phyloP scores from a whole-genome alignment of 208 protist species.

The Endotrypanum monterogeii region DNA sequence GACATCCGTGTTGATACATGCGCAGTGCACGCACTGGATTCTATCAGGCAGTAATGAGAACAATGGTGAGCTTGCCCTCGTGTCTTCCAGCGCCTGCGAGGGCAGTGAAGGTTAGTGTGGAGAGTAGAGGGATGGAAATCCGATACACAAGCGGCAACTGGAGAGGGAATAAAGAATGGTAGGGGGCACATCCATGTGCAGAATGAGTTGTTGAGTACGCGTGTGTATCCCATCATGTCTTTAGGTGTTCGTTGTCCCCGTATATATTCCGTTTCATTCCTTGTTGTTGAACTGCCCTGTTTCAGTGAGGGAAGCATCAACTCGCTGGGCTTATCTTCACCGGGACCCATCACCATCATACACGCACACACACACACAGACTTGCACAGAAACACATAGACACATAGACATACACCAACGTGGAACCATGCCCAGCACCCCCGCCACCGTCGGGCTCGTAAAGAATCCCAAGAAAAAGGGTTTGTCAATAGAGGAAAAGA shows the following conservation, averaged over 20 bases:
- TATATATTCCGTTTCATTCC: too few relatives aligned
- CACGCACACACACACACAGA: constrained; percentile 10
- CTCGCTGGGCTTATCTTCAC: not conserved
- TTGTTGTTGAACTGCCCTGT: too few relatives aligned
- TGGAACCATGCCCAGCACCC: constrained; percentile 4
- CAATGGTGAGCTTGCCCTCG: not conserved
- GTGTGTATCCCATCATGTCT: too few relatives aligned
- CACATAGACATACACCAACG: not conserved
- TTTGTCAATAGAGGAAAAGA: constrained; percentile 88
- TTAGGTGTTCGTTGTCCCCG: too few relatives aligned
- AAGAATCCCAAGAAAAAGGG: constrained; percentile 60
- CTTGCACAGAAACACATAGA: too few relatives aligned
- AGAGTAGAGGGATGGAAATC: not conserved
- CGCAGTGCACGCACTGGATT: not conserved
- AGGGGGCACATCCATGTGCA: too few relatives aligned
- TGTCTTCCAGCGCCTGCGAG: not conserved
- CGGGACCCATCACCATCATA: not conserved
- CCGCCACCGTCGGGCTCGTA: constrained; percentile 12
- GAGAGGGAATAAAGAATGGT: too few relatives aligned
- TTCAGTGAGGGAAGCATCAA: too few relatives aligned
- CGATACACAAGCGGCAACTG: too few relatives aligned
- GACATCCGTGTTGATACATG: not conserved
- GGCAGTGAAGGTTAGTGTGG: not conserved
- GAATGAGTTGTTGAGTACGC: too few relatives aligned
- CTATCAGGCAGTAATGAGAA: not conserved